These are phyloP conservation scores for Aspergillus thermomutatus DNA, from an alignment of 2,329 filamentous ascomycete genomes.

Conservation along the genomic window DNA sequence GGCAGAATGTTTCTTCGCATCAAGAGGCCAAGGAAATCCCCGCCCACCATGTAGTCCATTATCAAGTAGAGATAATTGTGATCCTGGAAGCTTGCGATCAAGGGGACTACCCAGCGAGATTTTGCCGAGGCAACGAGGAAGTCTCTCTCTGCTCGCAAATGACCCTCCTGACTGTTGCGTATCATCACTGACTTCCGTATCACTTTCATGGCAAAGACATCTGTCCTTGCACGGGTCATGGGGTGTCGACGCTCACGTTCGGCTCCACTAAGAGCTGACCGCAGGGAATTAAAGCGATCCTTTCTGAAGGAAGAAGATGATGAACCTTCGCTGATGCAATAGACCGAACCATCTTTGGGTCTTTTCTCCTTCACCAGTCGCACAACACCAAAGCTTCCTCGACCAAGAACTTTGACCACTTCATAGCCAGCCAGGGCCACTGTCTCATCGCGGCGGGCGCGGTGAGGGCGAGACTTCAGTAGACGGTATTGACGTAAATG, in stretches of 20 bases:
- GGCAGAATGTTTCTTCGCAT: constrained; percentile 80
- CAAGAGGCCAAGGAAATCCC: constrained; percentile 84
- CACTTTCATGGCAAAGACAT: constrained; percentile 94
- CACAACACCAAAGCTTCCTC: constrained; percentile 93
- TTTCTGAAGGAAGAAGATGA: constrained; percentile 7
- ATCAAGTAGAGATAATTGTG: constrained; percentile 79
- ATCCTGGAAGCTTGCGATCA: constrained; percentile 89
- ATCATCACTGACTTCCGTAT: constrained; percentile 94
- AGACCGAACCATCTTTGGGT: background rate
- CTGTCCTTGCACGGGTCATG: constrained; percentile 40
- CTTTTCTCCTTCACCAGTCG: constrained; percentile 71
- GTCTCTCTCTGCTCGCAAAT: constrained; percentile 85
- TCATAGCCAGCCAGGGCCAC: constrained; percentile 68
- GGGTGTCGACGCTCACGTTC: constrained; percentile 26
- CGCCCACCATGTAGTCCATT: constrained; percentile 98
- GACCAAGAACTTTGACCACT: constrained; percentile 76
- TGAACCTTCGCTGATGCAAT: background rate
- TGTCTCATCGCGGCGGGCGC: constrained; percentile 42
- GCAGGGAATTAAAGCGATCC: constrained; percentile 16
- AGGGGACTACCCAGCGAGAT: constrained; percentile 85
- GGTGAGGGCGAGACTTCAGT: constrained; percentile 61
- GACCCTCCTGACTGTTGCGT: constrained; percentile 84
- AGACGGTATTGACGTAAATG: constrained; percentile 71
- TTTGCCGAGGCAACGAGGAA: constrained; percentile 85
- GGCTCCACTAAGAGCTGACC: constrained; percentile 19